A percentile compares a stretch with the other conserved stretches of the same genome.
Evolutionary conservation across 208 protist species (phyloP).

Genomic region (Leishmania amazonensis): DNA sequence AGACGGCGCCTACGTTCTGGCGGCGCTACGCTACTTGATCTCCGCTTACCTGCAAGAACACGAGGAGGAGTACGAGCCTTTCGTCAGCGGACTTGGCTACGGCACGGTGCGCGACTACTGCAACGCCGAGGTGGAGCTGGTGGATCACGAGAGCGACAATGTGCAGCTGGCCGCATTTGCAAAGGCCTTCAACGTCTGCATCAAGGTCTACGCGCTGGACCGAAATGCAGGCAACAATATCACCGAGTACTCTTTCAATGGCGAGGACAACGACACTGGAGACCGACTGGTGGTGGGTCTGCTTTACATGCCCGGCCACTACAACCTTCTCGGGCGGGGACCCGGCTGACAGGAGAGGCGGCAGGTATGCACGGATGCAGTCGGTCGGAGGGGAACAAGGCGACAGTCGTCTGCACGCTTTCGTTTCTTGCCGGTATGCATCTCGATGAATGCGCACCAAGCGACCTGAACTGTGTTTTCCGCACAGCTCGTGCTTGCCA

Average conservation of each 20-base stretch:
- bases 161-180: constrained; percentile 81
- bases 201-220: constrained; percentile 70
- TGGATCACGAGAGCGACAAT: constrained; percentile 82
- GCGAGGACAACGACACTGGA: constrained; percentile 9
- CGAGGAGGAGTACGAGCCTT: constrained; percentile 69
- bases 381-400: not conserved
- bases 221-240: constrained; percentile 33
- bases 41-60: constrained; percentile 72
- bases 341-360: not conserved
- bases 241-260: constrained; percentile 38
- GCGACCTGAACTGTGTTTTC: not conserved
- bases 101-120: constrained; percentile 66
- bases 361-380: not conserved
- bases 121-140: constrained; percentile 69
- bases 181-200: constrained; percentile 45
- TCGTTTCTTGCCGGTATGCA: not conserved
- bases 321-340: constrained; percentile 61
- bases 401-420: not conserved
- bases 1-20: constrained; percentile 58
- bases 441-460: not conserved
- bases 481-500: not conserved
- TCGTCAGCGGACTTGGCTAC: constrained; percentile 72
- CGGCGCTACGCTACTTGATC: constrained; percentile 74
- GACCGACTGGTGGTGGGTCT: constrained; percentile 36
- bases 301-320: constrained; percentile 83